Evolutionary conservation across 108 stramenopile species (phyloP), one percentile per base, ranked within the genome.

Genomic region (Conticribra weissflogii): DNA sequence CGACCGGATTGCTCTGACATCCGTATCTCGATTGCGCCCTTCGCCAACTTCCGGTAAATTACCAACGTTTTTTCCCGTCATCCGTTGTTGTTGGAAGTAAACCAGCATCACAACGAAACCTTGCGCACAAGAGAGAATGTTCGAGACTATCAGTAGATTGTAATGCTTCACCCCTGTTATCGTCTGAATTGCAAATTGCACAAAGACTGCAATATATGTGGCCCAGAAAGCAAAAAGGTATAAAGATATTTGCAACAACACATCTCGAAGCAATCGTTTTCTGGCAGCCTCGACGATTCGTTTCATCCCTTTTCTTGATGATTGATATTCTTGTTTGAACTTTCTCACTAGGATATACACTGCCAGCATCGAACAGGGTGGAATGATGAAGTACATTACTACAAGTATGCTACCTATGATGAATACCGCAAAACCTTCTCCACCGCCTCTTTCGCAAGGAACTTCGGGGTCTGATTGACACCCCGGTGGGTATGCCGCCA

Each of bases 191-290:
- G 4, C 56, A 3, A 19, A 9, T 23, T 66, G 50, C 21, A 53
- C 23, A 2, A 66, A 8, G 28, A 7, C 3, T 18, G 53, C 12
- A 5, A 66, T 53, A 19, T 24, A 66, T 2, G 64, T 66, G 15
- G 24, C 16, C 64, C 64, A 66, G 24, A 52, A 66, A 15, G 64
- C 4, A 33, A 66, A 30, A 5, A 66, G 29, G 50, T 66, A 66
- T 3, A 53, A 21, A 21, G 28, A 66, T 23, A 53, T 53, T 30
- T 66, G 64, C 14, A 48, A 32, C 7, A 46, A 16, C 3, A 66
- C 14, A n/a, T n/a, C 21, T 17, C 23, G 7, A 49, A 66, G 51
- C 64, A 66, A 53, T 53, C 53, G 49, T 22, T 34, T 66, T 24
- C 21, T 3, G 4, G 51, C 51, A 19, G 24, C 30, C 50, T 53